Percentiles rank a stretch among this genome's conserved stretches.
These are phyloP conservation scores for Gossypioides kirkii DNA, from an alignment of 345 rosid species.

Conservation along the genomic window DNA sequence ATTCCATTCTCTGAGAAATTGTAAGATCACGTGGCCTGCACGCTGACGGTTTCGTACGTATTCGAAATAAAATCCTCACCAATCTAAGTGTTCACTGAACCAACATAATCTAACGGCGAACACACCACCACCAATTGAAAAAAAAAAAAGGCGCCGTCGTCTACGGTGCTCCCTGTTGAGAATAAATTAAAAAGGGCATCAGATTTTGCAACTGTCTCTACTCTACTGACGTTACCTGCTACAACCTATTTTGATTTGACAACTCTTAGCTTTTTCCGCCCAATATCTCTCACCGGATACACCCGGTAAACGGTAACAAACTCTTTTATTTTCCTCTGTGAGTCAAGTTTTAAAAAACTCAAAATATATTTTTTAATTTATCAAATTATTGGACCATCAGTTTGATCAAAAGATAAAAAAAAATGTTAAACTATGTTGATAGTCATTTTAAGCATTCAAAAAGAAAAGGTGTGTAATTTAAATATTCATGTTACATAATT, in stretches of 20 bases:
- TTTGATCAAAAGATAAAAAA: too few species aligned
- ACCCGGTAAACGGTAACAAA: not conserved
- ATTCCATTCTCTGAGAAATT: not conserved
- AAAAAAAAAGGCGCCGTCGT: not conserved
- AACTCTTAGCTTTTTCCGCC: not conserved
- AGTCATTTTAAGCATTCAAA: too few species aligned
- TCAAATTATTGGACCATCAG: too few species aligned
- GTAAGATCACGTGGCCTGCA: conserved; percentile 12
- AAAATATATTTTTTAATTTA: too few species aligned
- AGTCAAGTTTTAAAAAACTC: not conserved
- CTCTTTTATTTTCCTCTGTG: not conserved
- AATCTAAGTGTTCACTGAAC: not conserved
- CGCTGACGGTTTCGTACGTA: not conserved
- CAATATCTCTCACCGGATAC: not conserved
- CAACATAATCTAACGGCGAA: conserved; percentile 16
- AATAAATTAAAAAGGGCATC: not conserved
- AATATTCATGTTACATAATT: too few species aligned
- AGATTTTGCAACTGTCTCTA: not conserved
- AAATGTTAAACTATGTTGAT: too few species aligned
- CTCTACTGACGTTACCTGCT: too few species aligned
- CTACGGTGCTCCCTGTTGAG: not conserved
- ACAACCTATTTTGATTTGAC: conserved; percentile 12
- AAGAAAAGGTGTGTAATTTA: too few species aligned
- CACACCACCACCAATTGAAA: not conserved
- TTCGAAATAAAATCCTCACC: not conserved